Base-by-base conservation (phyloP, 2,329 filamentous ascomycete genomes). In the Chaetomium sp. region DNA sequence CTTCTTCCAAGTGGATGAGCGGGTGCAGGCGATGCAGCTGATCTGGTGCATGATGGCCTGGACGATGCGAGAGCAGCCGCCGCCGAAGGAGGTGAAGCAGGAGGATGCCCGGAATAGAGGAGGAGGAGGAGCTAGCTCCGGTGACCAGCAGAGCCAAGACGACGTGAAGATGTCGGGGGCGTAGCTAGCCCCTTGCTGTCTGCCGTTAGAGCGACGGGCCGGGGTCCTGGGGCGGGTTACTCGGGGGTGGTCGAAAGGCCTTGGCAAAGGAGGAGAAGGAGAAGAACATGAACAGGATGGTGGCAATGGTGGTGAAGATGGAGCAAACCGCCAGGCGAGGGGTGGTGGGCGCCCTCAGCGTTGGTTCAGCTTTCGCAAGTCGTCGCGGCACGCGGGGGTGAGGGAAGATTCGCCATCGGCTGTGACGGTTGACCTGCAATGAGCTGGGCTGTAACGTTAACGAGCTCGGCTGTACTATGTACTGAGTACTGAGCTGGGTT, bases 41-140 rank as follows among this genome's bases (percentile, higher is more conserved):
- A 61, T 84, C 1, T 86, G 83, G 82, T 75, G 73, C 4, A 71
- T 85, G 65, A 81, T 84, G 77, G 75, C 75, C 2, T 86, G 78
- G 66, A 69, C 81, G 65, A 85, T 85, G 81, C 74, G 79, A 60
- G 74, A 70, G 61, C 65, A 65, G 38, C 40, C 8, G 37, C 37
- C 37, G 37, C 8, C 40, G 11, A 68, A 14, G 8, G 36, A 59
- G 36, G 57, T 19, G 63, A 66, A 27, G 59, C 61, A 19, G 64
- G 66, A 14, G 58, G 60, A 6, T 59, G 60, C 56, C 69, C 62
- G 70, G 60, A 46, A 57, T 69, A 65, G 37, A 35, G 59, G 40
- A 14, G 3, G 40, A 11, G 14, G 40, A 9, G 12, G 37, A 9
- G 12, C 8, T 12, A 40, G 37, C 37, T 2, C 8, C 37, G 12